Evolutionary conservation across 805 yeast species (phyloP).

Genomic region (Maudiozyma saulgeensis): DNA sequence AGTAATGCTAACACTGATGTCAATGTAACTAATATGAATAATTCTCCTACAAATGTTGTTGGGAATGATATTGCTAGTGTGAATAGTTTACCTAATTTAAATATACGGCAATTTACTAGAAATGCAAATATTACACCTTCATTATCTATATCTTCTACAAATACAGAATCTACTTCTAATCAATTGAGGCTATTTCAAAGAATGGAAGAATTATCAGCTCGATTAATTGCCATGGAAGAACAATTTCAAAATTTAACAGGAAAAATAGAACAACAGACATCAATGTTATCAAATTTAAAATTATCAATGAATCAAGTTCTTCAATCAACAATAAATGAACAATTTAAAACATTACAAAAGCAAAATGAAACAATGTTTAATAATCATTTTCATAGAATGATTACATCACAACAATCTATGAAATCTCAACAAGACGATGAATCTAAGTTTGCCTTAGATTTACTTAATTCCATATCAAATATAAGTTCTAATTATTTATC

Average conservation of each 20-base stretch:
- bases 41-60: not conserved
- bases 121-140: not conserved
- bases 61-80: not conserved
- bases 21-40: not conserved
- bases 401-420: not conserved
- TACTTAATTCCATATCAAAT: conserved; percentile 24
- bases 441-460: conserved; percentile 16
- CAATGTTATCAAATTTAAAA: conserved; percentile 1
- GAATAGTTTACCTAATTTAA: not conserved
- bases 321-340: conserved; percentile 4
- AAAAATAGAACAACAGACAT: conserved; percentile 15
- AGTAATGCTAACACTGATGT: not conserved
- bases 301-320: not conserved
- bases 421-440: not conserved
- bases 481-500: conserved; percentile 21
- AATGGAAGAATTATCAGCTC: conserved; percentile 26
- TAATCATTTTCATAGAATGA: not conserved
- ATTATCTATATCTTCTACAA: not conserved
- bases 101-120: not conserved
- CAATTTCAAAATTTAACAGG: conserved; percentile 19
- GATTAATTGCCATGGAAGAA: conserved; percentile 26
- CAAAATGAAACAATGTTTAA: conserved; percentile 2
- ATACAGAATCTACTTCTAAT: conserved; percentile 3
- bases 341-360: conserved; percentile 2
- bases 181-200: conserved; percentile 24